A percentile compares a stretch with the other conserved stretches of the same genome.
These are phyloP conservation scores for Bruguiera hainesii DNA, from an alignment of 441 rosid genomes.

Conservation along the genomic window DNA sequence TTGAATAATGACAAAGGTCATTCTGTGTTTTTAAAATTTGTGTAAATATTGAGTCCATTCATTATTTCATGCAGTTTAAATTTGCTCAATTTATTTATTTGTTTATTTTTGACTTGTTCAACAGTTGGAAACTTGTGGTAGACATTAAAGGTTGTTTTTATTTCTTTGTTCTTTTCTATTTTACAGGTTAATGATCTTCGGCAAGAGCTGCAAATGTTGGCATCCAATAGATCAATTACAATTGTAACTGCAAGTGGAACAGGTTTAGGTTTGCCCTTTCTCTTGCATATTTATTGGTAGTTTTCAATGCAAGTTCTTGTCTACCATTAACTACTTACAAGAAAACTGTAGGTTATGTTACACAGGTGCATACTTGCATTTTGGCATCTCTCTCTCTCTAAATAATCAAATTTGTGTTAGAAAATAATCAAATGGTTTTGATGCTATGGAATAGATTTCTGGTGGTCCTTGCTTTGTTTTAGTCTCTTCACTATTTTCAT, in stretches of 20 bases:
- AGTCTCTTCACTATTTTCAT: too few relatives aligned
- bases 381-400: background rate
- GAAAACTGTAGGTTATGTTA: too few relatives aligned
- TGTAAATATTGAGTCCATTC: too few relatives aligned
- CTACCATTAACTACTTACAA: too few relatives aligned
- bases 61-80: background rate
- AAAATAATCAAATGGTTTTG: too few relatives aligned
- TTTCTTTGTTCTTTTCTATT: constrained; percentile 9
- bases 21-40: too few relatives aligned
- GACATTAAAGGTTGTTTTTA: constrained; percentile 16
- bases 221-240: constrained; percentile 59
- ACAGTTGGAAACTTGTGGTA: constrained; percentile 8
- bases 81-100: background rate
- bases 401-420: too few relatives aligned
- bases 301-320: too few relatives aligned
- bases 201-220: constrained; percentile 57
- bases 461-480: too few relatives aligned
- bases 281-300: constrained; percentile 8
- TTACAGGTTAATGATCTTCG: constrained; percentile 71
- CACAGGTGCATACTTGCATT: too few relatives aligned
- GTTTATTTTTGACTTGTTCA: background rate
- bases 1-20: too few relatives aligned
- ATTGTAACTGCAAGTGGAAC: constrained; percentile 66
- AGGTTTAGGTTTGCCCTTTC: constrained; percentile 41
- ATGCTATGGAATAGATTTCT: too few relatives aligned